A percentile compares a stretch with the other conserved stretches of the same genome.
Evolutionary conservation across 2,329 filamentous ascomycete genomes (phyloP).

Genomic region (Colletotrichum siamense): DNA sequence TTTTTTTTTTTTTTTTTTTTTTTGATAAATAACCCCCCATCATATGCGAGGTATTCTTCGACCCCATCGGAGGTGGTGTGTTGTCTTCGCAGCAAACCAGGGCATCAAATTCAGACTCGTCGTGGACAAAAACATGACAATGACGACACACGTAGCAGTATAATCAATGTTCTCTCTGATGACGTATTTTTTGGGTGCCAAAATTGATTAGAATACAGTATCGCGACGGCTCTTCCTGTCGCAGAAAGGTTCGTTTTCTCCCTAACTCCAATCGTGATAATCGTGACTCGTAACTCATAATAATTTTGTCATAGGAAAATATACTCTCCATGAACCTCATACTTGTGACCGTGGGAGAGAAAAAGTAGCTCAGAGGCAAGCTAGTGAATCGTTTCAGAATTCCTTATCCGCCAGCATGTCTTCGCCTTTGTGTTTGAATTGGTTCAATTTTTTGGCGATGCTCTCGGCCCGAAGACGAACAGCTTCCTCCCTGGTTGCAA

Average conservation of each 20-base stretch:
- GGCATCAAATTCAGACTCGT: constrained; percentile 65
- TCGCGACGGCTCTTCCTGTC: neutral
- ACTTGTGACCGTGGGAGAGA: neutral
- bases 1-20: neutral
- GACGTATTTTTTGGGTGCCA: neutral
- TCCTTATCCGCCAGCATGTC: constrained; percentile 57
- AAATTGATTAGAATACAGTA: neutral
- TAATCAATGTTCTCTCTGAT: constrained; percentile 21
- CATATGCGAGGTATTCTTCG: constrained; percentile 71
- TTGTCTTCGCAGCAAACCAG: constrained; percentile 49
- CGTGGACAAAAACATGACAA: constrained; percentile 64
- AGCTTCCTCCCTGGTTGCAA: constrained; percentile 58
- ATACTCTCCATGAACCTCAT: neutral
- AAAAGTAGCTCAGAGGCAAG: neutral
- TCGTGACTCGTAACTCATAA: constrained; percentile 16
- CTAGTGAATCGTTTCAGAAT: constrained; percentile 23
- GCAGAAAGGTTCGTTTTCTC: neutral
- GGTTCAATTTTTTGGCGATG: constrained; percentile 60
- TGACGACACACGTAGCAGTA: constrained; percentile 61
- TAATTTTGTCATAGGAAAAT: constrained; percentile 7
- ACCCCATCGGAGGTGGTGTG: constrained; percentile 62
- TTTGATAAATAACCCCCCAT: constrained; percentile 66
- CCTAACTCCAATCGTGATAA: neutral
- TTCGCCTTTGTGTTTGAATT: constrained; percentile 62
- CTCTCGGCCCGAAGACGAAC: constrained; percentile 58